Conservation (phyloP, 495 filamentous ascomycete species). For the Barbatosphaeria neglecta region DNA sequence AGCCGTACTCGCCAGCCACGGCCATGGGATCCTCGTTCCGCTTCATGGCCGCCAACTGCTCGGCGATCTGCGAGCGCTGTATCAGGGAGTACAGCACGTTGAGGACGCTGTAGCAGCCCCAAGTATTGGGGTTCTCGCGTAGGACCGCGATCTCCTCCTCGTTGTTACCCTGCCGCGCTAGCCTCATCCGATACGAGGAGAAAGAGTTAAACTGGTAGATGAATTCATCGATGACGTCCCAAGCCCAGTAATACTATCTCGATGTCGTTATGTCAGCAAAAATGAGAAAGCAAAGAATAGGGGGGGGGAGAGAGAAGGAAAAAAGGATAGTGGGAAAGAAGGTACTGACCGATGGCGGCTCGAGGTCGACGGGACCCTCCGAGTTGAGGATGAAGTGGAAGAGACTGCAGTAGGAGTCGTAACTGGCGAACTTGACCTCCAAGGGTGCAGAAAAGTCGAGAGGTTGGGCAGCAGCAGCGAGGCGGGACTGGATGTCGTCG, state of each 20-base stretch:
- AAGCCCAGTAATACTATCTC: slow-evolving; percentile 91
- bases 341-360: slow-evolving; percentile 77
- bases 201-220: slow-evolving; percentile 99
- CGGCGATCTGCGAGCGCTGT: slow-evolving; percentile 92
- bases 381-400: slow-evolving; percentile 99
- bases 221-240: slow-evolving; percentile 99
- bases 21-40: slow-evolving; percentile 74
- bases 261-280: slow-evolving; percentile 9
- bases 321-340: not conserved
- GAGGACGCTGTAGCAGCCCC: slow-evolving; percentile 98
- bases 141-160: slow-evolving; percentile 84
- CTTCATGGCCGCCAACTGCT: slow-evolving; percentile 91
- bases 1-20: slow-evolving; percentile 89
- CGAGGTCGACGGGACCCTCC: slow-evolving; percentile 91
- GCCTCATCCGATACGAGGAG: slow-evolving; percentile 84
- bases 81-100: slow-evolving; percentile 99
- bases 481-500: slow-evolving; percentile 82
- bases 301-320: not conserved
- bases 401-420: slow-evolving; percentile 97
- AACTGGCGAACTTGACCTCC: slow-evolving; percentile 93
- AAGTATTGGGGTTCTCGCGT: slow-evolving; percentile 93
- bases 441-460: slow-evolving; percentile 89
- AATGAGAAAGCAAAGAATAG: too few species aligned
- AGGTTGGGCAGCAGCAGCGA: slow-evolving; percentile 82
- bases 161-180: slow-evolving; percentile 74